A percentile compares a stretch with the other conserved stretches of the same genome.
These are phyloP conservation scores for Termitomyces sp. DNA, from an alignment of 768 basidiomycete genomes.

Conservation along the genomic window DNA sequence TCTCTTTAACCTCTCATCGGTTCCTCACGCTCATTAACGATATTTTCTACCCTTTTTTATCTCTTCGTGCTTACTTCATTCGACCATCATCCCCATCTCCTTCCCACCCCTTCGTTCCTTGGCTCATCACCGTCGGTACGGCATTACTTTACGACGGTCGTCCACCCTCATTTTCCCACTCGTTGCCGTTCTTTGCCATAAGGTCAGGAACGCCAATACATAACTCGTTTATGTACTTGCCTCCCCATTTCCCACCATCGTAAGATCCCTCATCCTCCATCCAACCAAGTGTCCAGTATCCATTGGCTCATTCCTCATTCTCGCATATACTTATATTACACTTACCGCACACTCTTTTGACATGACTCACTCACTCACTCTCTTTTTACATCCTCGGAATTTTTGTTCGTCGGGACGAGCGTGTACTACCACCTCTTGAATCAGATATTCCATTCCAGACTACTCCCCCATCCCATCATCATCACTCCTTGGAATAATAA, in stretches of 20 bases:
- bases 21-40: background rate
- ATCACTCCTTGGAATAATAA: background rate
- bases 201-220: background rate
- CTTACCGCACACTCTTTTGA: background rate
- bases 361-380: background rate
- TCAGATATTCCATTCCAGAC: background rate
- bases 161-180: background rate
- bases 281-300: background rate
- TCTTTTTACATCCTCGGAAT: conserved; percentile 10
- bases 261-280: background rate
- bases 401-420: conserved; percentile 33
- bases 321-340: conserved; percentile 6
- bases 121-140: background rate
- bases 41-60: background rate
- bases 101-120: background rate
- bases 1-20: background rate
- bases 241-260: background rate
- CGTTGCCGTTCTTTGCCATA: background rate
- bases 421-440: conserved; percentile 21
- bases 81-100: background rate
- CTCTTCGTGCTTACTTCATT: background rate
- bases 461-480: background rate
- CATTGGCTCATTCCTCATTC: background rate
- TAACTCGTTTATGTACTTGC: background rate
- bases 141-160: background rate